Base-by-base conservation (phyloP, 129 eudicot genomes). In the Ambrosia trifida region DNA sequence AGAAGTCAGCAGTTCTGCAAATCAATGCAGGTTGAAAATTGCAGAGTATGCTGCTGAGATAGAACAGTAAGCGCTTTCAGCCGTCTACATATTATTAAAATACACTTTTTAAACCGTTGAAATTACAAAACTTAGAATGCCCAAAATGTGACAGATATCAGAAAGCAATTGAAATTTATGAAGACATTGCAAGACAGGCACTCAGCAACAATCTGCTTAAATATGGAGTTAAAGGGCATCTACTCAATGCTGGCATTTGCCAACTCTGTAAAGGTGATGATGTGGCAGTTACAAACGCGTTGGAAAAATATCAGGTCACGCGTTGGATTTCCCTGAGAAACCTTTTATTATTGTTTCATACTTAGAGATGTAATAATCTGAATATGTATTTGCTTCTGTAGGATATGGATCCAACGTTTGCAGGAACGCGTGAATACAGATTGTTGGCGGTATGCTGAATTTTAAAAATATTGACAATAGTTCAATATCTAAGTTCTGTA, bases 21-120 rank as follows among this genome's bases (percentile, higher is more conserved):
- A 85, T 75, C 85, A 77, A 28, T 84, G 90, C 92, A 78, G 70
- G 79, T 79, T 73, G 75, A 87, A 84, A 79, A 72, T 87, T 72
- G 92, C 92, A 43, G 83, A 87, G 20, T 81, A 32, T 82, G 64
- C 85, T 54, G 81, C 86, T 51, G 83, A 82, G 50, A 35, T 64
- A 40, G 58, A 69, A 74, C 78, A 78, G 83, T 82, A 78, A 61
- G 77, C 43, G 17, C 4, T 2, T 17, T 40, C 12, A 9, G 13
- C 14, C 13, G 18, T 9, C 10, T 31, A 19, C 17, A 40, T 43
- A 19, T 72, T 54, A 19, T 36, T 46, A 20, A 28, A 40, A 20
- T 19, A 65, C 33, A 31, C 36, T 10, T 43, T 20, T 68, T 16
- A 2, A 51, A 51, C 16, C 58, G 19, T 12, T 20, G 10, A 20